Percentiles rank a stretch among this genome's conserved stretches.
Evolutionary conservation across 768 basidiomycete species (phyloP).

Genomic region (Mycena amicta): DNA sequence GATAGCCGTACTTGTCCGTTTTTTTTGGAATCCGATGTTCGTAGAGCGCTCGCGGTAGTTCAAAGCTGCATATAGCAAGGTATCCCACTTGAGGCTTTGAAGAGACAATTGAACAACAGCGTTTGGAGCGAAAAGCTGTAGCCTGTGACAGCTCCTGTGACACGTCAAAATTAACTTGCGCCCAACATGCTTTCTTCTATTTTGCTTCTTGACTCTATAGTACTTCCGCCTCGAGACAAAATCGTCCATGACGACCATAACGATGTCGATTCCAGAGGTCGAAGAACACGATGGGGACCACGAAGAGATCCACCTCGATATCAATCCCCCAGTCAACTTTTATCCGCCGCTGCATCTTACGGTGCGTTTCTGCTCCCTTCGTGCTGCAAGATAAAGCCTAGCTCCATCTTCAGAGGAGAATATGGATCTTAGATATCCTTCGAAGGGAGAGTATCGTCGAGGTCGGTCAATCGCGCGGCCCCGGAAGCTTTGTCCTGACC

Average conservation of each 20-base stretch:
- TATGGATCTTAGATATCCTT: constrained; percentile 70
- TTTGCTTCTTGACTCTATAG: background rate
- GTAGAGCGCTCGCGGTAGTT: no score
- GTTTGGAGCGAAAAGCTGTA: no score
- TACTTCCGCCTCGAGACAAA: no score
- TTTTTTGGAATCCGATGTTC: no score
- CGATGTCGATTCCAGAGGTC: constrained; percentile 14
- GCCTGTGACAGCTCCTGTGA: no score
- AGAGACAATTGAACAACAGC: no score
- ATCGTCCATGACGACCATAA: background rate
- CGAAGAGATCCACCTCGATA: constrained; percentile 17
- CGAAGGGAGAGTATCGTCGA: constrained; percentile 57
- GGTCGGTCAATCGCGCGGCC: constrained; percentile 35
- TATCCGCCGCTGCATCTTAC: constrained; percentile 65
- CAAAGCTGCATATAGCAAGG: no score
- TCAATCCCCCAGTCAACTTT: constrained; percentile 60
- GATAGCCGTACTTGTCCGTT: no score
- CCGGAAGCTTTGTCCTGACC: constrained; percentile 9
- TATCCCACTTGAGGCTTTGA: no score
- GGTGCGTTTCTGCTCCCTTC: no score
- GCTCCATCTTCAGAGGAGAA: constrained; percentile 69
- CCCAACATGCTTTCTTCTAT: background rate
- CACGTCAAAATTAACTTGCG: background rate
- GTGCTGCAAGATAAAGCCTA: no score
- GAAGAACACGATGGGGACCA: constrained; percentile 19